These are phyloP conservation scores for Epichloe aotearoae DNA, from an alignment of 2,329 filamentous ascomycete species.

Conservation along the genomic window DNA sequence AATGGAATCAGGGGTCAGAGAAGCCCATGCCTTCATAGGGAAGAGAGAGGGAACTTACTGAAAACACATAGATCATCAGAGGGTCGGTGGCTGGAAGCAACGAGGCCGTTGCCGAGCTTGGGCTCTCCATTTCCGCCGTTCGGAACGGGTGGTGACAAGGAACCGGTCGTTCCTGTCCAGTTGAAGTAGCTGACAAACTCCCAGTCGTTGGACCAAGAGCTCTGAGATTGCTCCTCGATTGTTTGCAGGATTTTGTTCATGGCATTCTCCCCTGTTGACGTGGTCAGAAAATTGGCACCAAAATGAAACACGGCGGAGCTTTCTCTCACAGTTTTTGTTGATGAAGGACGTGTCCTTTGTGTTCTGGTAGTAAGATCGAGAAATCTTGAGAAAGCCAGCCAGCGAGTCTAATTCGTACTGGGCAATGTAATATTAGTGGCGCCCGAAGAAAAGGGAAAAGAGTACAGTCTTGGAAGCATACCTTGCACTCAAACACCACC, in stretches of 20 bases:
- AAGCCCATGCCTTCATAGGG: background rate
- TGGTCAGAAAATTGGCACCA: constrained; percentile 23
- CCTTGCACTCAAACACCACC: constrained; percentile 17
- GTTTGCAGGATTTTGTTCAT: constrained; percentile 16
- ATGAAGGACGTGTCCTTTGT: constrained; percentile 60
- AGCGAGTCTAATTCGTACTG: constrained; percentile 83
- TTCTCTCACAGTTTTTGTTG: constrained; percentile 15
- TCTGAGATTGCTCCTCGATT: constrained; percentile 14
- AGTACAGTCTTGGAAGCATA: background rate
- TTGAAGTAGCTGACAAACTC: constrained; percentile 17
- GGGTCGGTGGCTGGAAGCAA: constrained; percentile 69
- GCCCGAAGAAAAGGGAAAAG: background rate
- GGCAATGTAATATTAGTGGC: background rate
- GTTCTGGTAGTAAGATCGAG: constrained; percentile 60
- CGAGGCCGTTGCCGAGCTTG: constrained; percentile 59
- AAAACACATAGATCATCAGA: constrained; percentile 75
- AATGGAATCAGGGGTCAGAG: constrained; percentile 12
- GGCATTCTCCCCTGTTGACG: constrained; percentile 55
- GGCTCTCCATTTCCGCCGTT: constrained; percentile 68
- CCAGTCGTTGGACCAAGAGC: constrained; percentile 13
- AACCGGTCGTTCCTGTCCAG: constrained; percentile 16
- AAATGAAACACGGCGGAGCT: too few species aligned
- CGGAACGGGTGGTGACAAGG: constrained; percentile 28
- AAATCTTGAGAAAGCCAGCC: constrained; percentile 71
- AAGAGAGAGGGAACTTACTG: constrained; percentile 7